Percentiles rank a stretch among this genome's conserved stretches.
These are phyloP conservation scores for Porodaedalea pini DNA, from an alignment of 1,284 basidiomycete genomes.

Conservation along the genomic window DNA sequence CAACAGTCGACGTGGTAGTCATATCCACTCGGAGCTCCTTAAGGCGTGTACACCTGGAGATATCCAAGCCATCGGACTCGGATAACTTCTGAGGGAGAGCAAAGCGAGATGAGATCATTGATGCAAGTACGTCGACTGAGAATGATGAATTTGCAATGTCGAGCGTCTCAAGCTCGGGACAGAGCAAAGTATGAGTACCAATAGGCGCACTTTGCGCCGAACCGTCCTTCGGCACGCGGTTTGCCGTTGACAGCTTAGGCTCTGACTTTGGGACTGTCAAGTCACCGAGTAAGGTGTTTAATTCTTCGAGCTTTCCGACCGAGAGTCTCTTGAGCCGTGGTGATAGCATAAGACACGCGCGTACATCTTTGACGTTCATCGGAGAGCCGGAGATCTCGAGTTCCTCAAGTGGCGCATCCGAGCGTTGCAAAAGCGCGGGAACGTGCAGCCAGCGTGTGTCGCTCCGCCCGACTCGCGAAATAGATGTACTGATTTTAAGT, in stretches of 20 bases:
- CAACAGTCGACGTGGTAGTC: not conserved
- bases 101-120: not conserved
- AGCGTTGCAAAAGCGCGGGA: not conserved
- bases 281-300: not conserved
- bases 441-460: not conserved
- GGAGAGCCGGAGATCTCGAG: not conserved
- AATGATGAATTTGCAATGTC: not conserved
- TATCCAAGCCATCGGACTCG: not conserved
- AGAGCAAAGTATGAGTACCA: not conserved
- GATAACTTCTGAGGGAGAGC: too few relatives aligned
- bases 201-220: not conserved
- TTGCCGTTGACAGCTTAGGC: not conserved
- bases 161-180: not conserved
- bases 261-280: not conserved
- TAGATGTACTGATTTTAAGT: not conserved
- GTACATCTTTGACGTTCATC: not conserved
- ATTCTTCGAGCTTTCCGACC: not conserved
- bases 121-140: not conserved
- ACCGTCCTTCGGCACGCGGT: not conserved
- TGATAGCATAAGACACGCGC: not conserved
- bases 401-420: not conserved
- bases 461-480: not conserved
- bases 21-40: not conserved
- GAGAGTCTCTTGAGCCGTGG: constrained; percentile 3
- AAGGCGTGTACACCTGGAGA: not conserved